These are phyloP conservation scores for Halophytophthora polymorphica DNA, from an alignment of 352 stramenopile genomes.

Conservation along the genomic window DNA sequence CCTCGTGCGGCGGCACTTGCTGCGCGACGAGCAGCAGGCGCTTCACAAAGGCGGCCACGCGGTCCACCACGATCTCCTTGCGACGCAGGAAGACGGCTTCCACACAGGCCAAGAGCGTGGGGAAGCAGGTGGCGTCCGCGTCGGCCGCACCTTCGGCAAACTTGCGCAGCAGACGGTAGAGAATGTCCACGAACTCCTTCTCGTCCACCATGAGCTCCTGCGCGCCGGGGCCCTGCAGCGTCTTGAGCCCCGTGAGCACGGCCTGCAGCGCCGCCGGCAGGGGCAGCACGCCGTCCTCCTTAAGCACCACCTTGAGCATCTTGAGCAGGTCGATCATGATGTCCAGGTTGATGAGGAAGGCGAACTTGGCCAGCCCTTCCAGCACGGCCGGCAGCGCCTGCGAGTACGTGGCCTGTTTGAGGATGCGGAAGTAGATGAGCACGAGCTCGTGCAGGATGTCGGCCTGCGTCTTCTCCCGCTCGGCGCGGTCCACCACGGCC, in stretches of 20 bases:
- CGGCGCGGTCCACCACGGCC: constrained; percentile 90
- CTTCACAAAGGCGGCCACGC: constrained; percentile 95
- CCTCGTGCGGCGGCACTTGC: constrained; percentile 78
- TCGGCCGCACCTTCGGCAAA: constrained; percentile 62
- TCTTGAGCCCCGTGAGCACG: constrained; percentile 91
- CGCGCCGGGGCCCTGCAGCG: constrained; percentile 89
- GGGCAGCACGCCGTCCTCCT: constrained; percentile 64
- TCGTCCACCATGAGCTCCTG: constrained; percentile 96
- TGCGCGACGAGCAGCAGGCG: constrained; percentile 88
- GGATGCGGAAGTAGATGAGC: constrained; percentile 96
- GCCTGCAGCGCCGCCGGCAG: constrained; percentile 70
- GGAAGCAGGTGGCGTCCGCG: constrained; percentile 48
- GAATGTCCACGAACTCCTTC: constrained; percentile 94
- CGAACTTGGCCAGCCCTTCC: constrained; percentile 93
- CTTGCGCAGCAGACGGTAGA: constrained; percentile 88
- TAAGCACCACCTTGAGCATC: constrained; percentile 92
- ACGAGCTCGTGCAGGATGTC: constrained; percentile 94
- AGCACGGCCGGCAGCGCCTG: constrained; percentile 90
- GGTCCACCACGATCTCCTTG: constrained; percentile 93
- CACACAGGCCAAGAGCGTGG: constrained; percentile 87
- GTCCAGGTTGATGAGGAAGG: constrained; percentile 97
- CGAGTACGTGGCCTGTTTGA: constrained; percentile 90
- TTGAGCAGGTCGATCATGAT: constrained; percentile 96
- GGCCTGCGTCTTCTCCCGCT: constrained; percentile 92
- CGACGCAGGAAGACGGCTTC: constrained; percentile 92